Base-by-base conservation (phyloP, 2,329 filamentous ascomycete species). In the Nothopassalora personata region DNA sequence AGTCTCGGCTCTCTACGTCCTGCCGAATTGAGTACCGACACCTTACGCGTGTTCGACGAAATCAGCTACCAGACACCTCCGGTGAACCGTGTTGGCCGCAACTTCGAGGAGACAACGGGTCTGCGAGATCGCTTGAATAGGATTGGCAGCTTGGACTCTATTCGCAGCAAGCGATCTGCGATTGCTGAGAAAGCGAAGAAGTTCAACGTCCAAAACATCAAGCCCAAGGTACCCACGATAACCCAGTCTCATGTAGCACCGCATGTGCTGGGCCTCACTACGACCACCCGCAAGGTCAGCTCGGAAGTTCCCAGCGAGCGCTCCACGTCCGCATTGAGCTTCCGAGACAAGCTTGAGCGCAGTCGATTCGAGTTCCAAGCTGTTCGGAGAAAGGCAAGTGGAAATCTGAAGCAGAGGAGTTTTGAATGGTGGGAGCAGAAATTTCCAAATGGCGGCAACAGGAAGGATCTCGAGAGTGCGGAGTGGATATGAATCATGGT, bases 291-390 rank as follows among this genome's bases (percentile, higher is more conserved):
- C 10, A 60, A 61, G 30, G 57, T 59, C 51, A 62, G 64, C 43
- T 55, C 57, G 31, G 62, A 66, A 30, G 52, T 36, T 23, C 53
- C 56, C 15, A 59, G 53, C 15, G 58, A 60, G 33, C 60, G 66
- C 15, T 63, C 68, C 9, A 59, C 56, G n/a, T 67, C 66, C 1
- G 61, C 64, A 11, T 59, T 63, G 50, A 63, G 62, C 19, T 65
- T 69, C 19, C 61, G 70, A 11, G 67, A 70, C 33, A 68, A 67
- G 49, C 54, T 70, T 8, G 71, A 72, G 47, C 61, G 67, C 13
- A 71, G 67, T 47, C 64, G 71, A 10, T 72, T 72, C 56, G 70
- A 72, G 56, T 71, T 72, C 61, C 69, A 69, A 50, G 69, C 69
- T 18, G 68, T 71, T 11, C 61, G 68, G 46, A 63, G 66, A 43